Evolutionary conservation across 345 rosid genomes (phyloP), one percentile per base, ranked within the genome.

Genomic region (Euphorbia pulcherrima): DNA sequence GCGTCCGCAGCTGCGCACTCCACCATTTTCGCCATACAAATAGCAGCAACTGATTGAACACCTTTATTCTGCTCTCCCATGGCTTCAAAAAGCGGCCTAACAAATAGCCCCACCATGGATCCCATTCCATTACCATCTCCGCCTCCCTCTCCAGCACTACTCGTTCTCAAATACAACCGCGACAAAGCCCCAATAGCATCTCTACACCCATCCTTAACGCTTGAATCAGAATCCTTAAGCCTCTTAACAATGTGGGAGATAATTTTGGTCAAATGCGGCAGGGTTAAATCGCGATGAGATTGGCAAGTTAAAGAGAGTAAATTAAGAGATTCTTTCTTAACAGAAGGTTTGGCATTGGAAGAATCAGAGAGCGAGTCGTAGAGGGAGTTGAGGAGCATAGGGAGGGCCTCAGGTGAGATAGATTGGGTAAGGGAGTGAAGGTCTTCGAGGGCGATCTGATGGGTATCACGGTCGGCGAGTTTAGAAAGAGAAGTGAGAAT

Each of bases 31-130:
- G 92, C 94, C 97, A 92, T 82, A 78, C 96, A 95, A 29, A 82
- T 70, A 8, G 98, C 88, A 14, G 98, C 98, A 58, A 96, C 98
- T 21, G 91, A 82, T 78, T 92, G 99, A 33, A 87, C 97, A 44
- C 80, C 85, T 73, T 88, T 95, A 73, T 87, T 90, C 86, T 95
- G 99, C 74, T 95, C 99, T 30, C 89, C 92, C 99, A 95, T 95
- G 2, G 92, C 99, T 78, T 92, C 99, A 37, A 95, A 86, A 74
- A 95, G 68, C 6, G 97, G 98, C 84, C 82, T 90, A 50, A 84
- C 96, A 62, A 92, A 95, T 75, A 95, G 47, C 24, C 85, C 96
- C 50, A 92, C 90, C 66, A 82, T 67, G 18, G 84, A 58, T 24
- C 82, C 86, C 8, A 69, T 81, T 21, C 77, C 81, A 53, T 50